phyloP scores from a whole-genome alignment of 1,284 basidiomycete species.

The Ustilago sp. region DNA sequence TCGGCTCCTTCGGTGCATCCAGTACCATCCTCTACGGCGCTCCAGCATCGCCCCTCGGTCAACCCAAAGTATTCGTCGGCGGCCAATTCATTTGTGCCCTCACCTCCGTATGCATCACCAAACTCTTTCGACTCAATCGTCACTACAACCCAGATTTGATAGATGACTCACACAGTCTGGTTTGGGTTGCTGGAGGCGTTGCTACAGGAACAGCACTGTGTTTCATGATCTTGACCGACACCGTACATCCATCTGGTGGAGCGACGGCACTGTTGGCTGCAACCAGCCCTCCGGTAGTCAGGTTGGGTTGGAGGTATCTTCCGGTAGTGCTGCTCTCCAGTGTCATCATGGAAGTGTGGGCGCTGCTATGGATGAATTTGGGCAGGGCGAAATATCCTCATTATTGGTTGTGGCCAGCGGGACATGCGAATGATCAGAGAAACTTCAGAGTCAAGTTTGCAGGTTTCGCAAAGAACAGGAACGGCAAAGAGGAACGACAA shows the following conservation, averaged over 20 bases:
- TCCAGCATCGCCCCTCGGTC: slow-evolving; percentile 49
- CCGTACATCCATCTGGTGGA: slow-evolving; percentile 54
- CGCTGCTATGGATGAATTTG: slow-evolving; percentile 55
- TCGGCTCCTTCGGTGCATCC: slow-evolving; percentile 57
- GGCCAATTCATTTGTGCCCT: slow-evolving; percentile 55
- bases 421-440: slow-evolving; percentile 23
- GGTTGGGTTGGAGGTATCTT: slow-evolving; percentile 50
- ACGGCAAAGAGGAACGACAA: neutral
- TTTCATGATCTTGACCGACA: slow-evolving; percentile 50
- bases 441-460: slow-evolving; percentile 31
- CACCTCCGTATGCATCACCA: slow-evolving; percentile 45
- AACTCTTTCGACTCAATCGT: slow-evolving; percentile 50
- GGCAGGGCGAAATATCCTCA: slow-evolving; percentile 35
- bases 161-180: slow-evolving; percentile 37
- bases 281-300: slow-evolving; percentile 44
- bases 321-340: slow-evolving; percentile 44
- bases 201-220: slow-evolving; percentile 45
- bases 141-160: slow-evolving; percentile 49
- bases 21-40: slow-evolving; percentile 56
- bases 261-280: slow-evolving; percentile 50
- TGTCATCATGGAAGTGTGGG: slow-evolving; percentile 54
- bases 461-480: slow-evolving; percentile 8
- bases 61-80: slow-evolving; percentile 47
- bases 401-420: slow-evolving; percentile 40
- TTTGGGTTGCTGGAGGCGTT: slow-evolving; percentile 53